A percentile compares a stretch with the other conserved stretches of the same genome.
phyloP scores from a whole-genome alignment of 768 basidiomycete species.

The Mycena rosella region DNA sequence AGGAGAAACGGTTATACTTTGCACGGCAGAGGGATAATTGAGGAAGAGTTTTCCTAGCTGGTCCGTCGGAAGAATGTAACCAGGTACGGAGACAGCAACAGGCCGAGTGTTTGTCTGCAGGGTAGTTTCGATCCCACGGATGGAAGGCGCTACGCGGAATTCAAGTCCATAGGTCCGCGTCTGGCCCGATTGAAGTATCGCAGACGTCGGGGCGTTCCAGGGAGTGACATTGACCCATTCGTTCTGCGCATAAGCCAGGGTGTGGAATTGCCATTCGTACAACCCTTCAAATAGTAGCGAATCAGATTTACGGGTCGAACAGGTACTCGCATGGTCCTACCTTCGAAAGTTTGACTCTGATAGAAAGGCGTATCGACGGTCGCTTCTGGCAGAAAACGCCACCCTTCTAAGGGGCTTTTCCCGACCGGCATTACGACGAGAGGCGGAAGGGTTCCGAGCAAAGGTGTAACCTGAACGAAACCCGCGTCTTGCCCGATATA shows the following conservation, averaged over 20 bases:
- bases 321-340: neutral
- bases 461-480: conserved; percentile 65
- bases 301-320: neutral
- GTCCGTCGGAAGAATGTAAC: conserved; percentile 65
- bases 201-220: conserved; percentile 67
- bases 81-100: conserved; percentile 65
- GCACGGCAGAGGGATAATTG: conserved; percentile 55
- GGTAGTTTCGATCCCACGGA: conserved; percentile 62
- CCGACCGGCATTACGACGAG: conserved; percentile 62
- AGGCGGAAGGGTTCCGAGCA: conserved; percentile 66
- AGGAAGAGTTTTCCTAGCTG: conserved; percentile 66
- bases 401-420: conserved; percentile 67
- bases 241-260: conserved; percentile 66
- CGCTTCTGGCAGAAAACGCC: conserved; percentile 67
- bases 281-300: conserved; percentile 39
- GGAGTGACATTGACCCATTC: conserved; percentile 66
- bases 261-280: conserved; percentile 73
- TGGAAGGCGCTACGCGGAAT: conserved; percentile 63
- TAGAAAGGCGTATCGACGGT: conserved; percentile 61
- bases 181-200: conserved; percentile 59
- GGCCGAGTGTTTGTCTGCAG: conserved; percentile 57
- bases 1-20: conserved; percentile 59
- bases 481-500: conserved; percentile 71
- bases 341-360: conserved; percentile 73
- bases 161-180: conserved; percentile 67